phyloP scores from a whole-genome alignment of 495 filamentous ascomycete species.

The Penicillium arizonense region DNA sequence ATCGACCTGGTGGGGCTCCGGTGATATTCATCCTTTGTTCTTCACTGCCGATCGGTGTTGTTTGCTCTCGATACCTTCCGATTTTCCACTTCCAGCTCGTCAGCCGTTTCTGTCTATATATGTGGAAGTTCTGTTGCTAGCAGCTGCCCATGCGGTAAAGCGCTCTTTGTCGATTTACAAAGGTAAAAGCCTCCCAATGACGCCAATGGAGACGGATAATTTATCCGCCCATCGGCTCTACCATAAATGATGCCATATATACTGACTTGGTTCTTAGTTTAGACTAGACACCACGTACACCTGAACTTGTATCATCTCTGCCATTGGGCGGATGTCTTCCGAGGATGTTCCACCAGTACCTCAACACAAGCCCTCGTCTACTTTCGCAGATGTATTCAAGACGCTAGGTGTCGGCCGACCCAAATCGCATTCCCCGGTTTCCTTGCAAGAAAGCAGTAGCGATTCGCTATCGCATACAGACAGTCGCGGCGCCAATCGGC shows the following conservation, averaged over 20 bases:
- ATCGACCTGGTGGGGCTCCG: conserved; percentile 1
- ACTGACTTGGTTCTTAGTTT: conserved; percentile 14
- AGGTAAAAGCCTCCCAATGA: conserved; percentile 5
- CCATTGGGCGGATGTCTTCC: conserved; percentile 44
- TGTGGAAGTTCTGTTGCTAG: conserved; percentile 9
- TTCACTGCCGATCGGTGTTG: conserved; percentile 1
- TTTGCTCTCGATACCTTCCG: conserved; percentile 9
- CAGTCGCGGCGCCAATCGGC: conserved; percentile 28
- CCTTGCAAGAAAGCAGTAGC: conserved; percentile 32
- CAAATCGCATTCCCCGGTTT: conserved; percentile 40
- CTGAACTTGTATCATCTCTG: conserved; percentile 5
- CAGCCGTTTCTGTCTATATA: conserved; percentile 11
- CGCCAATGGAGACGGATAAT: background rate
- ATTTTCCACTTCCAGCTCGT: conserved; percentile 14
- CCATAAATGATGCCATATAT: conserved; percentile 4
- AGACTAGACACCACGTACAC: background rate
- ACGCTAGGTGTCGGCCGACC: conserved; percentile 41
- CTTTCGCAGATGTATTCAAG: conserved; percentile 47
- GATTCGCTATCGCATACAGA: conserved; percentile 34
- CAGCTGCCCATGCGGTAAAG: conserved; percentile 16
- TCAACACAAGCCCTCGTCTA: conserved; percentile 37
- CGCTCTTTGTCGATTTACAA: background rate
- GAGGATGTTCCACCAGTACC: conserved; percentile 42
- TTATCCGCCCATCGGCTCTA: background rate
- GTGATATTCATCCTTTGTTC: conserved; percentile 4